These are phyloP conservation scores for Lunasporangiospora selenospora DNA, from an alignment of 192 early-diverging fungal species.

Conservation along the genomic window DNA sequence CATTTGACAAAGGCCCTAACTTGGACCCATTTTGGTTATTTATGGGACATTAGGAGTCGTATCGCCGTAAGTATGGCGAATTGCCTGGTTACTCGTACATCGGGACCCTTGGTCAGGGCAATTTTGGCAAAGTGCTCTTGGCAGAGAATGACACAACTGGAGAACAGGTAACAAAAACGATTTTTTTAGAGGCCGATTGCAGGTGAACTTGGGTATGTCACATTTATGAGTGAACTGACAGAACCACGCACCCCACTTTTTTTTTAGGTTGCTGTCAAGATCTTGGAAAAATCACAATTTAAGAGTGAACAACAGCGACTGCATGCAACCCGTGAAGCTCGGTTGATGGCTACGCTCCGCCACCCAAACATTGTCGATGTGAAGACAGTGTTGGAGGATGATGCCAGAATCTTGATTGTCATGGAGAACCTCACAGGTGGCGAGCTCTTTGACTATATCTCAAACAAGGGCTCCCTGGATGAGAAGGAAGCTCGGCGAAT, in stretches of 20 bases:
- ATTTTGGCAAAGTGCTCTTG: conserved; percentile 67
- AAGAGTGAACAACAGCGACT: conserved; percentile 60
- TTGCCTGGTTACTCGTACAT: conserved; percentile 43
- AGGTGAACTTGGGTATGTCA: too few species aligned
- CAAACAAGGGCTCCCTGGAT: conserved; percentile 50
- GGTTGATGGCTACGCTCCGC: conserved; percentile 52
- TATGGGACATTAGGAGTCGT: conserved; percentile 16
- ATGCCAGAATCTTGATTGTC: conserved; percentile 61
- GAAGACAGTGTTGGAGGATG: conserved; percentile 56
- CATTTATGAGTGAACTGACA: too few species aligned
- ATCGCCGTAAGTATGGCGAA: conserved; percentile 43
- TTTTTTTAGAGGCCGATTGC: too few species aligned
- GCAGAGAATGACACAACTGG: conserved; percentile 55
- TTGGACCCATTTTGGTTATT: neutral
- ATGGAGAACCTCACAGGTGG: conserved; percentile 67
- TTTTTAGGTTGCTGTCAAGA: conserved; percentile 63
- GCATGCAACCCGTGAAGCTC: conserved; percentile 56
- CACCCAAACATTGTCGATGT: conserved; percentile 65
- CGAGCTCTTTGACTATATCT: conserved; percentile 66
- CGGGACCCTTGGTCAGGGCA: conserved; percentile 62
- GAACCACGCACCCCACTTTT: neutral
- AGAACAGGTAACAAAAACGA: conserved; percentile 55
- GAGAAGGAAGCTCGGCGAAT: conserved; percentile 57
- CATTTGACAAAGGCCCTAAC: too few species aligned
- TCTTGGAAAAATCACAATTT: conserved; percentile 61